A percentile compares a stretch with the other conserved stretches of the same genome.
Conservation (phyloP, 2,329 filamentous ascomycete species). For the Aspergillus thermomutatus region DNA sequence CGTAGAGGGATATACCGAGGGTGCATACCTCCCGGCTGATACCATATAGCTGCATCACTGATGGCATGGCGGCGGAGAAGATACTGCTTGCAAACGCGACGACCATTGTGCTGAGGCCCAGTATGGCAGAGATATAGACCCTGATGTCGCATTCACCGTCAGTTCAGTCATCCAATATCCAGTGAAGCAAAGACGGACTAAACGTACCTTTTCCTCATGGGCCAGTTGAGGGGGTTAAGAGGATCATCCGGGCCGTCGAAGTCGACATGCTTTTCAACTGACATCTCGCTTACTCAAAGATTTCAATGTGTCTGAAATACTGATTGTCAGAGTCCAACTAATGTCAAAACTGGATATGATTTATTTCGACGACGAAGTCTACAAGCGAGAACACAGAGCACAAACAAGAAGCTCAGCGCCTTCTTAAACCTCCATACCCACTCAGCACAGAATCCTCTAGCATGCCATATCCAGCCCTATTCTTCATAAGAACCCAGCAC, state of each 20-base stretch:
- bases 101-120: constrained; percentile 18
- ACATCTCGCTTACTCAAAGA: background rate
- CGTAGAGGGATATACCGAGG: background rate
- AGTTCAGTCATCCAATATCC: background rate
- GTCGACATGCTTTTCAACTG: constrained; percentile 4
- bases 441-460: background rate
- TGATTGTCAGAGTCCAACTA: background rate
- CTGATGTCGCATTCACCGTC: background rate
- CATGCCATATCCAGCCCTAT: background rate
- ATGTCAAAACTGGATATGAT: background rate
- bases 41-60: constrained; percentile 8
- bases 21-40: constrained; percentile 11
- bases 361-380: background rate
- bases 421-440: background rate
- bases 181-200: background rate
- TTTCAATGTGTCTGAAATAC: background rate
- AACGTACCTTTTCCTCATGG: constrained; percentile 11
- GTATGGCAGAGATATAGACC: constrained; percentile 7
- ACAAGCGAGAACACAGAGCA: background rate
- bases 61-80: constrained; percentile 14
- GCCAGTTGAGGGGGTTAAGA: constrained; percentile 11
- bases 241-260: constrained; percentile 8
- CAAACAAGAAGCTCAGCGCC: background rate
- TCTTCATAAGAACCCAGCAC: background rate
- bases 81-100: constrained; percentile 21